Base-by-base conservation (phyloP, 1,139 yeast species). In the Nakaseomyces uthaithaninus region DNA sequence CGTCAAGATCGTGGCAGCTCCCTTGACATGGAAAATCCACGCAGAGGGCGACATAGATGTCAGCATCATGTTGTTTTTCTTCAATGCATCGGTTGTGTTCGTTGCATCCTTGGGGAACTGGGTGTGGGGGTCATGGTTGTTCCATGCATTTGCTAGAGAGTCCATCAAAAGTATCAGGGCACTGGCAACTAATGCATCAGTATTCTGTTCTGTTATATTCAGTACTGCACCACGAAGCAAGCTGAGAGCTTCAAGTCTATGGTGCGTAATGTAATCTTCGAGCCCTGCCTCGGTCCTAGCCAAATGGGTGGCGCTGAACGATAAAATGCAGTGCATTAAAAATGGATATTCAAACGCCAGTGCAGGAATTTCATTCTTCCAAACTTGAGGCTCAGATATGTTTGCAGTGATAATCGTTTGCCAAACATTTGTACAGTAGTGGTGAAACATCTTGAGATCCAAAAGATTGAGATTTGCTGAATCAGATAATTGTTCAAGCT, bases 1-100 rank as follows among this genome's bases (percentile, higher is more conserved):
- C 0, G 95, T 83, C 41, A 89, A 67, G 34, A 89, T 89, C 0
- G 96, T 89, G 4, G 95, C 96, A 0, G 96, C 95, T 16, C 96
- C 97, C 53, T 93, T 84, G 10, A 89, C 96, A 57, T 89, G 96
- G 66, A 86, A 91, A 42, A 89, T 80, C 97, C 97, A 89, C 0
- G 96, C 95, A 4, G 93, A 80, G 1, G 96, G 91, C 1, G 95
- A 94, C 41, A 87, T 65, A 3, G 53, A 44, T 18, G 43, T 50
- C 11, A 31, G 12, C 25, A 31, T 19, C 35, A 31, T 31, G 16
- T 20, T 3, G 51, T 43, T 23, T 42, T 51, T 30, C 48, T 42
- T 65, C 35, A 31, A 31, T 7, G 25, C 25, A 31, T 31, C 35
- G 10, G 37, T 11, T 5, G 37, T 22, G 16, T 24, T 33, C 5